Percentiles rank a stretch among this genome's conserved stretches.
phyloP scores from a whole-genome alignment of 768 basidiomycete genomes.

The Suillus variegatus region DNA sequence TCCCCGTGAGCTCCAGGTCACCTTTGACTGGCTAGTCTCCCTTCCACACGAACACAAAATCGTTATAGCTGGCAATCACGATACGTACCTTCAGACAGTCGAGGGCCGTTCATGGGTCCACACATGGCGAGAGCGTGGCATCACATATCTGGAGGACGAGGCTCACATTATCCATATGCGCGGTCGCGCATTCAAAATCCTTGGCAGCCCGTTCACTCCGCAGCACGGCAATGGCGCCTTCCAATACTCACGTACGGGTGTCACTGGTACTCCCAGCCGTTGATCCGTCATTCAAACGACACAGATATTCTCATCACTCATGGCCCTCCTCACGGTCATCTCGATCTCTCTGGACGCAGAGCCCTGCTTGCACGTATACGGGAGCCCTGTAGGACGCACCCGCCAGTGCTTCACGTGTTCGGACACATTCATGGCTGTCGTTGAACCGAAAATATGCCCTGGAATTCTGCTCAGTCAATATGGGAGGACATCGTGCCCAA shows the following conservation, averaged over 20 bases:
- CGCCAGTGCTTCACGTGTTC: conserved; percentile 40
- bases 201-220: conserved; percentile 43
- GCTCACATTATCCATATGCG: conserved; percentile 29
- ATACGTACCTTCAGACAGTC: conserved; percentile 27
- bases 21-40: conserved; percentile 31
- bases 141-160: conserved; percentile 41
- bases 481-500: conserved; percentile 27
- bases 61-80: conserved; percentile 48
- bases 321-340: conserved; percentile 40
- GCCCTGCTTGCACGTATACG: conserved; percentile 34
- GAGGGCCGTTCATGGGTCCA: conserved; percentile 13
- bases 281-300: conserved; percentile 13
- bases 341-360: conserved; percentile 26
- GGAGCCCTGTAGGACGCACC: conserved; percentile 20
- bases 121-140: conserved; percentile 21
- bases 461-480: conserved; percentile 32
- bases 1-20: conserved; percentile 28
- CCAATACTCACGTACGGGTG: conserved; percentile 31
- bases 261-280: no score
- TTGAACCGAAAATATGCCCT: conserved; percentile 34
- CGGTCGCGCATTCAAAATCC: conserved; percentile 33
- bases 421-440: conserved; percentile 43
- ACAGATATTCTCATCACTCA: conserved; percentile 46
- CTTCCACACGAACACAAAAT: conserved; percentile 42
- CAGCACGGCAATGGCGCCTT: conserved; percentile 36